Conservation (phyloP, 163 green algal species). For the Prototheca stagnorum region DNA sequence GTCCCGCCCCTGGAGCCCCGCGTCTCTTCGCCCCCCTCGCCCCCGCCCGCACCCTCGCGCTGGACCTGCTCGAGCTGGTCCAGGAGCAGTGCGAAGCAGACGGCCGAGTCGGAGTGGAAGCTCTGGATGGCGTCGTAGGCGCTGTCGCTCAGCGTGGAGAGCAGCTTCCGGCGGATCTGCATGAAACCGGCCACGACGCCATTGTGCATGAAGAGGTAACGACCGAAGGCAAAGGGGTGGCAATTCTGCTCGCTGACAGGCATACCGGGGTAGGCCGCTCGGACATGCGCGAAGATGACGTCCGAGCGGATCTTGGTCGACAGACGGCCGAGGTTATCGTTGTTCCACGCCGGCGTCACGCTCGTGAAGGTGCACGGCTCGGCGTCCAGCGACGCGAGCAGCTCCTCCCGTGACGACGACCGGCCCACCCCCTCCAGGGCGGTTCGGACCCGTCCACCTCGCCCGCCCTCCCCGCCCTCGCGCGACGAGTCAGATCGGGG, state of each 20-base stretch:
- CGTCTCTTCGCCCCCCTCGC: too few species aligned
- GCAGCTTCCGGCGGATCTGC: constrained; percentile 47
- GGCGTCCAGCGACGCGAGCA: constrained; percentile 21
- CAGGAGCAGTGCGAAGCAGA: constrained; percentile 86
- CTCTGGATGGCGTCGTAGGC: constrained; percentile 70
- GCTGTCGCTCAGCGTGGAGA: constrained; percentile 52
- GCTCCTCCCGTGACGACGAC: too few species aligned
- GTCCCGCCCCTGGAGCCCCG: too few species aligned
- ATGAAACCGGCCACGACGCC: constrained; percentile 72
- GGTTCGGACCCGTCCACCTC: too few species aligned
- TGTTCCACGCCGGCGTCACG: constrained; percentile 90
- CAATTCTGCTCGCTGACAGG: constrained; percentile 93
- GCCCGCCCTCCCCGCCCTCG: too few species aligned
- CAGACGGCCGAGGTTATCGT: constrained; percentile 79
- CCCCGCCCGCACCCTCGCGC: too few species aligned
- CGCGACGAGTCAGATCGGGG: too few species aligned
- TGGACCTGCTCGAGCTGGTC: too few species aligned
- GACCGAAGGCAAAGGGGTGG: constrained; percentile 55
- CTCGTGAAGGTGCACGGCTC: constrained; percentile 80
- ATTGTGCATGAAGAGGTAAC: constrained; percentile 98
- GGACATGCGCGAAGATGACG: constrained; percentile 90
- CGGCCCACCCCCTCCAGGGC: too few species aligned
- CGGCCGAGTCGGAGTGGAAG: constrained; percentile 85
- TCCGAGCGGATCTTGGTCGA: constrained; percentile 72
- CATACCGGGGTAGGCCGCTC: constrained; percentile 65